Percentiles rank a stretch among this genome's conserved stretches.
These are phyloP conservation scores for Amaranthus cruentus DNA, from an alignment of 148 eudicot species.

Conservation along the genomic window DNA sequence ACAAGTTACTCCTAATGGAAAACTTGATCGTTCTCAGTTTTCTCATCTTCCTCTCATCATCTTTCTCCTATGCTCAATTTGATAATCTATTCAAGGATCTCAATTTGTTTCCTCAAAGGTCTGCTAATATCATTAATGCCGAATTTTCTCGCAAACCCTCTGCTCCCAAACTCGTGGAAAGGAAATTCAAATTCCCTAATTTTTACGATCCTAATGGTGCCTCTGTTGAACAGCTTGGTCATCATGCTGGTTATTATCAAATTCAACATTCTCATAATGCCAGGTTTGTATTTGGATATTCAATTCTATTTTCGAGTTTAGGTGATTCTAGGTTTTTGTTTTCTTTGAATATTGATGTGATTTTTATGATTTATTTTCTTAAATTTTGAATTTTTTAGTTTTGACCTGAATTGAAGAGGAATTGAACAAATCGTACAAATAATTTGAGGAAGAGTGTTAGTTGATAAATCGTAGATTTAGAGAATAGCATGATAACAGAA, in stretches of 20 bases:
- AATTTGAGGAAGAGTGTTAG: too few species aligned
- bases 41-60: constrained; percentile 18
- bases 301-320: too few species aligned
- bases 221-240: constrained; percentile 67
- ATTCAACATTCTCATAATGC: constrained; percentile 72
- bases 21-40: background rate
- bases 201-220: constrained; percentile 31
- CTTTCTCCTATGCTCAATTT: constrained; percentile 21
- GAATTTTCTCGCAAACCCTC: too few species aligned
- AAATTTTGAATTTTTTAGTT: too few species aligned
- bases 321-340: too few species aligned
- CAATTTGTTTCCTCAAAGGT: constrained; percentile 60
- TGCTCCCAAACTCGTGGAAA: constrained; percentile 50
- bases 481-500: too few species aligned
- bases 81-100: constrained; percentile 55
- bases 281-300: constrained; percentile 31
- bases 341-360: too few species aligned
- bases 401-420: too few species aligned
- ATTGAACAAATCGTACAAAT: too few species aligned
- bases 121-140: constrained; percentile 40
- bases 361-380: too few species aligned
- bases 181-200: constrained; percentile 56
- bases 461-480: too few species aligned
- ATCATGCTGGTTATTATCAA: constrained; percentile 78
- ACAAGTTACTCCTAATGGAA: constrained; percentile 17